Conservation (phyloP, 2,329 filamentous ascomycete species). For the Beauveria australis region DNA sequence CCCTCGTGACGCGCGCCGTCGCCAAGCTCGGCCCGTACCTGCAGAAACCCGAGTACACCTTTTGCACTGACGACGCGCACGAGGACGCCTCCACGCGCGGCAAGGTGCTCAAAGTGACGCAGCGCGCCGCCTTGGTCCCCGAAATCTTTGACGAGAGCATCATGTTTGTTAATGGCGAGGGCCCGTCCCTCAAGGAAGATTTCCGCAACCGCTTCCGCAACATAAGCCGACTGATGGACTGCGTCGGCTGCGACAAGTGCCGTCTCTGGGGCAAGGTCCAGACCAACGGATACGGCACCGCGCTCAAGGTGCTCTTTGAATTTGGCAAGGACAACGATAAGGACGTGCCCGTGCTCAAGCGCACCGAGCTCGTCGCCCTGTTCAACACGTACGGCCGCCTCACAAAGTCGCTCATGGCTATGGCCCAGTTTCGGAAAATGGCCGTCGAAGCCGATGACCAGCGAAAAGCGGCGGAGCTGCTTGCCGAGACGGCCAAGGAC, state of each 20-base stretch:
- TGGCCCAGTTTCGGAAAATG: conserved; percentile 61
- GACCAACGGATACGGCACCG: conserved; percentile 88
- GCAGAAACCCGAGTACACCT: conserved; percentile 63
- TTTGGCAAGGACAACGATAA: conserved; percentile 60
- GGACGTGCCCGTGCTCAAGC: conserved; percentile 61
- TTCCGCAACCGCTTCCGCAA: conserved; percentile 97
- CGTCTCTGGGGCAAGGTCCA: conserved; percentile 96
- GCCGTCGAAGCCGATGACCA: conserved; percentile 27
- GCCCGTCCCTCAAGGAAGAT: conserved; percentile 81
- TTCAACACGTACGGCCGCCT: conserved; percentile 91
- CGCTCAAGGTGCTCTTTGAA: conserved; percentile 92
- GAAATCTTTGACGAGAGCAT: conserved; percentile 89
- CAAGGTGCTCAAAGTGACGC: conserved; percentile 71
- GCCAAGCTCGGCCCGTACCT: conserved; percentile 83
- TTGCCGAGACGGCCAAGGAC: conserved; percentile 22
- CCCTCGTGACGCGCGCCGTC: conserved; percentile 82
- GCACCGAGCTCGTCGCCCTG: conserved; percentile 88
- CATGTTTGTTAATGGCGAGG: conserved; percentile 81
- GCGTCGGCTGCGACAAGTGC: conserved; percentile 97
- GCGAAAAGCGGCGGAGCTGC: conserved; percentile 16
- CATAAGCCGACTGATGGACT: conserved; percentile 95
- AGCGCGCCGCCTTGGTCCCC: conserved; percentile 58
- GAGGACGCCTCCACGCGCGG: conserved; percentile 74
- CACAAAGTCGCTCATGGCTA: conserved; percentile 67
- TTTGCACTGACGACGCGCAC: conserved; percentile 75